A percentile compares a stretch with the other conserved stretches of the same genome.
These are phyloP conservation scores for Clarireedia hainanense DNA, from an alignment of 2,329 filamentous ascomycete species.

Conservation along the genomic window DNA sequence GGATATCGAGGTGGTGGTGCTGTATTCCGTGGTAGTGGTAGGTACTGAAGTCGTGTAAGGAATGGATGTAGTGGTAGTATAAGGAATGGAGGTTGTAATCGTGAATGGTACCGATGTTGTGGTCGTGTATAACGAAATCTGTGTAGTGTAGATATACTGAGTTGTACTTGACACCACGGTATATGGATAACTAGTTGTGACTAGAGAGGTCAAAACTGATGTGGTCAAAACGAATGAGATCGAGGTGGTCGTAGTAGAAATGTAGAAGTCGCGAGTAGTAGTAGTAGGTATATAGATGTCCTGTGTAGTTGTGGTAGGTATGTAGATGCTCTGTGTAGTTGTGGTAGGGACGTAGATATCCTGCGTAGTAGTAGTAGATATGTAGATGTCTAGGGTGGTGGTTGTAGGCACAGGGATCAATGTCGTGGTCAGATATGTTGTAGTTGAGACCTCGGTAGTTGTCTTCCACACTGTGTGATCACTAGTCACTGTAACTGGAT, in stretches of 20 bases:
- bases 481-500: slow-evolving; percentile 9
- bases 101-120: background rate
- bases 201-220: background rate
- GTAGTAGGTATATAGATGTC: background rate
- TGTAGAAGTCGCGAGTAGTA: background rate
- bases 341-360: too few species aligned
- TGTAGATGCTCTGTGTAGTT: too few species aligned
- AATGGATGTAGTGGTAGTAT: background rate
- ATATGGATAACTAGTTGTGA: slow-evolving; percentile 1
- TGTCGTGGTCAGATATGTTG: slow-evolving; percentile 4
- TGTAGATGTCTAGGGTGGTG: background rate
- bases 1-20: background rate
- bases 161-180: slow-evolving; percentile 4
- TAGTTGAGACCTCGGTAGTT: background rate
- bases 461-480: slow-evolving; percentile 4
- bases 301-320: too few species aligned
- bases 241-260: background rate
- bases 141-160: background rate
- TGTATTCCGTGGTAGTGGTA: background rate
- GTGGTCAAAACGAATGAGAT: background rate
- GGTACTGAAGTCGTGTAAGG: background rate
- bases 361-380: too few species aligned
- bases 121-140: background rate
- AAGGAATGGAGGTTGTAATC: too few species aligned
- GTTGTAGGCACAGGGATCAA: background rate